Percentiles rank a stretch among this genome's conserved stretches.
Evolutionary conservation across 371 early-diverging fungal genomes (phyloP).

Genomic region (Umbelopsis sp.): DNA sequence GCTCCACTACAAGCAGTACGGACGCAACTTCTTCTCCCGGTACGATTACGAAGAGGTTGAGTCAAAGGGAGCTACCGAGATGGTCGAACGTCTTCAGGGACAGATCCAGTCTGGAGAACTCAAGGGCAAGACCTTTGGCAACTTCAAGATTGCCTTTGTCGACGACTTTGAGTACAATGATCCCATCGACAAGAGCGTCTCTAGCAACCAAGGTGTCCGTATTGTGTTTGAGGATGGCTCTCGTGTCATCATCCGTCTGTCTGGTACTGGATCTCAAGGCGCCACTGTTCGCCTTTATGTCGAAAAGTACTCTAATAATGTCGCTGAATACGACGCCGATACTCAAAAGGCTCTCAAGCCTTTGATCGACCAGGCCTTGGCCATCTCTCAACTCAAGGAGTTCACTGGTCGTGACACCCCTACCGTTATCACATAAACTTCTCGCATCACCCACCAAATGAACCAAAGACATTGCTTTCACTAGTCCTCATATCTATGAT

Average conservation of each 20-base stretch:
- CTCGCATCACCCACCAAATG: background rate
- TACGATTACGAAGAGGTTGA: constrained; percentile 98
- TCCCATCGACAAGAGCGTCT: constrained; percentile 88
- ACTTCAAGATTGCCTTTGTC: constrained; percentile 68
- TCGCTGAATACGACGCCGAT: constrained; percentile 61
- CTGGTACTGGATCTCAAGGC: constrained; percentile 95
- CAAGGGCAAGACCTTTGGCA: constrained; percentile 60
- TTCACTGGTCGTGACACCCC: constrained; percentile 90
- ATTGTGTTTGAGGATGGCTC: constrained; percentile 90
- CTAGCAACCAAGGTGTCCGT: constrained; percentile 91
- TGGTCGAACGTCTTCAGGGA: constrained; percentile 74
- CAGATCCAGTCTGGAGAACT: constrained; percentile 53
- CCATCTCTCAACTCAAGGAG: constrained; percentile 75
- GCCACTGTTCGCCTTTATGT: constrained; percentile 97
- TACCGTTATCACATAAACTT: constrained; percentile 87
- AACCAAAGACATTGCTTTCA: background rate
- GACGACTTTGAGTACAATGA: constrained; percentile 95
- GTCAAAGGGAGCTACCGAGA: constrained; percentile 73
- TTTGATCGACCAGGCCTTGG: constrained; percentile 86
- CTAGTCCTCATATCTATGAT: background rate
- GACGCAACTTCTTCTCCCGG: constrained; percentile 95
- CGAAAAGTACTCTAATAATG: constrained; percentile 84
- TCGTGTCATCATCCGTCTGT: constrained; percentile 89
- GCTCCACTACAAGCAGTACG: constrained; percentile 81
- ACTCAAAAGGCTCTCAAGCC: constrained; percentile 86